Percentiles rank a stretch among this genome's conserved stretches.
These are phyloP conservation scores for Pleurotus djamor DNA, from an alignment of 768 basidiomycete genomes.

Conservation along the genomic window DNA sequence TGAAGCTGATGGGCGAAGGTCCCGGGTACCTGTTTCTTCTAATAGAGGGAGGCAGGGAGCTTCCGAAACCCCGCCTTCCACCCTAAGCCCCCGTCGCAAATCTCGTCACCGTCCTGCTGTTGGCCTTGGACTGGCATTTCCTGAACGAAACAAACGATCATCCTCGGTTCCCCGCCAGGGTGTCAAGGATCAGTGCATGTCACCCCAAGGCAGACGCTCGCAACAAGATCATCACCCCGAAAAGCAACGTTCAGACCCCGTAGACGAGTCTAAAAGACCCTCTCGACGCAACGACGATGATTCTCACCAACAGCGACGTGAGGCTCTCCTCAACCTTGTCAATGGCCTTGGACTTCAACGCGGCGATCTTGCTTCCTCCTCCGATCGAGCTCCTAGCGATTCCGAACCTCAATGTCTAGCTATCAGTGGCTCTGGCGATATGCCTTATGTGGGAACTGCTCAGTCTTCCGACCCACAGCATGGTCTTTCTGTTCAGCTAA, in stretches of 20 bases:
- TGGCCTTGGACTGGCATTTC: not conserved
- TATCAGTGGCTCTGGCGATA: constrained; percentile 26
- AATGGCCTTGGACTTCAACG: constrained; percentile 15
- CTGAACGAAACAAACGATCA: constrained; percentile 1
- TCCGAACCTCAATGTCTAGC: constrained; percentile 26
- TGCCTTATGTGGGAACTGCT: not conserved
- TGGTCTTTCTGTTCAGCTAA: not conserved
- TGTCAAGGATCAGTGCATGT: not conserved
- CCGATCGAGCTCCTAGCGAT: not conserved
- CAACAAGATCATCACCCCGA: no score
- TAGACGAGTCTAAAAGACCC: no score
- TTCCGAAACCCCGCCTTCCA: not conserved
- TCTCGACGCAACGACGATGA: constrained; percentile 5
- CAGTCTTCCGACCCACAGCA: no score
- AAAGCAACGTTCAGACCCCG: no score
- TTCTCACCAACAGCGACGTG: constrained; percentile 16
- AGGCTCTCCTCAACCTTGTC: constrained; percentile 21
- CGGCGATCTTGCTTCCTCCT: not conserved
- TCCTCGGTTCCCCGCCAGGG: constrained; percentile 10
- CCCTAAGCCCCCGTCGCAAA: not conserved
- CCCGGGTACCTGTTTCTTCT: constrained; percentile 6
- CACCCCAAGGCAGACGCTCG: constrained; percentile 2
- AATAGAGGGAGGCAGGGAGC: not conserved
- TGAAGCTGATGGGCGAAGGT: constrained; percentile 21
- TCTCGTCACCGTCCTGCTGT: not conserved